Evolutionary conservation across 306 rosid genomes (phyloP).

Genomic region (Rosa multiflora): DNA sequence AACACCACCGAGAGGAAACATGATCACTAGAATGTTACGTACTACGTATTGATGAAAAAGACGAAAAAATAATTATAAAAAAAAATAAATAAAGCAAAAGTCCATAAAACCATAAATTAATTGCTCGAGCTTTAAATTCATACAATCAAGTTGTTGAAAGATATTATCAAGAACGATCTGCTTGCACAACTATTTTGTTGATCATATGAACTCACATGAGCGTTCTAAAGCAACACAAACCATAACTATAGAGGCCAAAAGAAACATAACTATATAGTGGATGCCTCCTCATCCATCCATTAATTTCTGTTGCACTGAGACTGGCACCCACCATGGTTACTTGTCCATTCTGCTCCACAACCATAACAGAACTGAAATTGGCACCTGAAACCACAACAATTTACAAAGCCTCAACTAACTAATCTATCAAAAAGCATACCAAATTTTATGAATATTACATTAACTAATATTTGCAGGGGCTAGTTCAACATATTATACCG

Average conservation of each 20-base stretch:
- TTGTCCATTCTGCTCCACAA: conserved; percentile 44
- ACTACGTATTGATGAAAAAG: too few relatives aligned
- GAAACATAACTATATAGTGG: not conserved
- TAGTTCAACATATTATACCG: not conserved
- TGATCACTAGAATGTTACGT: too few relatives aligned
- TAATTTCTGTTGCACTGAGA: conserved; percentile 16
- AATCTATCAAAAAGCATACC: not conserved
- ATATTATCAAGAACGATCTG: not conserved
- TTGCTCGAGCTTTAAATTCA: not conserved
- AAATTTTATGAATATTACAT: not conserved
- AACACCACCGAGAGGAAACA: too few relatives aligned
- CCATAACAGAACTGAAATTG: conserved; percentile 48
- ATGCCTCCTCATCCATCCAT: conserved; percentile 7
- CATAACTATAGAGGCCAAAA: not conserved
- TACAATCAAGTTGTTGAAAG: not conserved
- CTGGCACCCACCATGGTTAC: conserved; percentile 38
- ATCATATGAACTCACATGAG: not conserved
- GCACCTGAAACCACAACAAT: conserved; percentile 42
- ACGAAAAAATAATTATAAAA: too few relatives aligned
- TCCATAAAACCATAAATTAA: too few relatives aligned
- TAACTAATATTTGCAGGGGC: not conserved
- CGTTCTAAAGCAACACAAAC: not conserved
- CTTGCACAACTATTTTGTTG: not conserved
- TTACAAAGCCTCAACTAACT: not conserved
- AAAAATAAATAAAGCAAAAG: too few relatives aligned